A percentile compares a stretch with the other conserved stretches of the same genome.
These are phyloP conservation scores for Xylaria arbuscula DNA, from an alignment of 2,329 filamentous ascomycete species.

Conservation along the genomic window DNA sequence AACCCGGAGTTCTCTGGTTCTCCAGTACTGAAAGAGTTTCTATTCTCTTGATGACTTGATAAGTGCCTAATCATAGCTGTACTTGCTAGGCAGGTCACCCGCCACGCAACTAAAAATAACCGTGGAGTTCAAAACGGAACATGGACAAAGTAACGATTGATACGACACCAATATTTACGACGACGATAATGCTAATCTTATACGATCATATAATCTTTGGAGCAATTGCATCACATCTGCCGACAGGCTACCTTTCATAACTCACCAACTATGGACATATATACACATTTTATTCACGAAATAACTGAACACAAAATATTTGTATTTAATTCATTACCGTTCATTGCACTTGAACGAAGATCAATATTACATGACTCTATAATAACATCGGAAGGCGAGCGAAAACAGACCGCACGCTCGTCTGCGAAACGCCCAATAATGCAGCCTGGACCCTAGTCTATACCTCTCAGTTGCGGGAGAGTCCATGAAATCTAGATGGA, in stretches of 20 bases:
- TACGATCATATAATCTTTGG: conserved; percentile 38
- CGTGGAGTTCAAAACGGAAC: conserved; percentile 4
- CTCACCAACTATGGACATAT: neutral
- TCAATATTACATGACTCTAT: conserved; percentile 23
- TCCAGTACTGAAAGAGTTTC: conserved; percentile 90
- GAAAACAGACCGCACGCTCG: conserved; percentile 24
- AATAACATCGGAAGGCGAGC: conserved; percentile 19
- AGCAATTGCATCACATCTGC: neutral
- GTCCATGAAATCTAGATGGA: conserved; percentile 15
- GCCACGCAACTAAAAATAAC: neutral
- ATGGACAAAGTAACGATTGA: conserved; percentile 18
- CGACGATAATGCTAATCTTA: conserved; percentile 46
- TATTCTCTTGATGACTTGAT: conserved; percentile 68
- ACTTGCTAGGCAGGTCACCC: neutral
- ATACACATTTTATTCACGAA: conserved; percentile 6
- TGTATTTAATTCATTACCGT: neutral
- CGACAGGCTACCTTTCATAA: neutral
- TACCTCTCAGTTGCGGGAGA: conserved; percentile 14
- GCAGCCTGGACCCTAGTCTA: conserved; percentile 27
- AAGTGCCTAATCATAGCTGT: neutral
- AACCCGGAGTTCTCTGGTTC: conserved; percentile 95
- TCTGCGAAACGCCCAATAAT: conserved; percentile 37
- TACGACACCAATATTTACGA: conserved; percentile 34
- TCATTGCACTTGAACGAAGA: conserved; percentile 9
- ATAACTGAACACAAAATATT: neutral